Base-by-base conservation (phyloP, 2,329 filamentous ascomycete species). In the Neurospora sp. region DNA sequence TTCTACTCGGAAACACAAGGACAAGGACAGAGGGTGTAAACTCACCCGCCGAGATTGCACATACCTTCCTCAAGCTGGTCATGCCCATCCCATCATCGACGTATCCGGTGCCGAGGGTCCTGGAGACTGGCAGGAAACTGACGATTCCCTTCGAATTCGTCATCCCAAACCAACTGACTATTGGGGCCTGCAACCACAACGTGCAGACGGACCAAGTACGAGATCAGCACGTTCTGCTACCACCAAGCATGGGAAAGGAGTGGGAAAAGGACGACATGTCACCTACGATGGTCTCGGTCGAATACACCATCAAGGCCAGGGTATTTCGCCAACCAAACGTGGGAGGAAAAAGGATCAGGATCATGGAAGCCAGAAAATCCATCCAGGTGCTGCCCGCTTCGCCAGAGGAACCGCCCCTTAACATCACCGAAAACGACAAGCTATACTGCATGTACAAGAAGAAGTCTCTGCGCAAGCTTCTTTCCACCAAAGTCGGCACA, bases 141-240 rank as follows among this genome's bases (percentile, higher is more conserved):
- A 81, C 75, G 15, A 77, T 89, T 33, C 86, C 86, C n/a, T 86
- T 89, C 79, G 78, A 86, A 78, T 89, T 89, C 73, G 83, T 88
- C 70, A 82, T 89, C 17, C 86, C 86, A n/a, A 80, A 81, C 73
- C 83, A 87, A 69, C 83, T 89, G 71, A 88, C 86, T 19, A 80
- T 88, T 67, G 82, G 82, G 71, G 85, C 86, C 19, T 89, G 86
- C 80, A 84, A 79, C 74, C 86, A 88, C 78, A 74, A 77, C 38
- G 81, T 82, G 69, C 78, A 80, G 52, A 80, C 80, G 52, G 78
- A 80, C n/a, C 79, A 79, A 66, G 80, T 88, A 38, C 81, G 81
- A 68, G 84, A 85, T 40, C 80, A 84, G 66, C 86, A 89, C 78
- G 78, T 86, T 46, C 81, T 82, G 13, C 80, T 87, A 28, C 86